Conservation (phyloP, 2,329 filamentous ascomycete genomes). For the Ceratocystis alfenasii region DNA sequence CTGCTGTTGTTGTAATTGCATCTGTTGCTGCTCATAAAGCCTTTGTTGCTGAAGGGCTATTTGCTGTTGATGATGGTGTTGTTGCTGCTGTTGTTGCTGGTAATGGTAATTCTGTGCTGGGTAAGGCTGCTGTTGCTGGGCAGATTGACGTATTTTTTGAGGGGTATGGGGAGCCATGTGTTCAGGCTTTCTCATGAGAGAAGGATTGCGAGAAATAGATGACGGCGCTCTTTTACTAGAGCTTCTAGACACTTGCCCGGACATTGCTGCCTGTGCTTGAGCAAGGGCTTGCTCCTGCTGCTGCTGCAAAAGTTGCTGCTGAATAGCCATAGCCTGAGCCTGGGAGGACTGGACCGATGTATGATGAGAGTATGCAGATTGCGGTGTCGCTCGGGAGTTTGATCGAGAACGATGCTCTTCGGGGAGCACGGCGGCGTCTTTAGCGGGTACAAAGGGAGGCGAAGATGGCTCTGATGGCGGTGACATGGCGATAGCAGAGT, state of each 20-base stretch:
- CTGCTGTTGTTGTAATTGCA: conserved; percentile 32
- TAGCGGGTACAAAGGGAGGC: conserved; percentile 36
- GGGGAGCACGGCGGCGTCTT: conserved; percentile 49
- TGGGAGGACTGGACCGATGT: conserved; percentile 25
- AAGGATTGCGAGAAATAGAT: conserved; percentile 35
- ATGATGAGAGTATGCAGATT: conserved; percentile 36
- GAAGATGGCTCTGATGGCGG: conserved; percentile 45
- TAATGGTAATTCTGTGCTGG: conserved; percentile 18
- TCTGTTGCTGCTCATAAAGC: conserved; percentile 25
- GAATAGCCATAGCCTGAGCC: conserved; percentile 40
- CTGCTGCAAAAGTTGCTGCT: conserved; percentile 50
- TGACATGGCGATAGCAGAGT: conserved; percentile 52
- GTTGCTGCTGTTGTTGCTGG: conserved; percentile 21
- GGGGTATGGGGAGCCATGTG: conserved; percentile 7
- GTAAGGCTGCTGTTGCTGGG: conserved; percentile 16
- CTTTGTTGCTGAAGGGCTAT: conserved; percentile 23
- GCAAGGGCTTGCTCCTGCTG: conserved; percentile 79
- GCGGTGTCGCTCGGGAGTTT: conserved; percentile 48
- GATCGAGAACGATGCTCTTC: conserved; percentile 58
- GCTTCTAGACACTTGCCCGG: conserved; percentile 56
- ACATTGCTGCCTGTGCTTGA: conserved; percentile 65
- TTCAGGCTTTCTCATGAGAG: conserved; percentile 29
- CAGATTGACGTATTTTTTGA: conserved; percentile 15
- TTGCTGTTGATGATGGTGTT: conserved; percentile 22
- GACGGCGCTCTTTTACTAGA: conserved; percentile 58